Conservation (phyloP, 2,329 filamentous ascomycete species). For the Alternaria gaisen region DNA sequence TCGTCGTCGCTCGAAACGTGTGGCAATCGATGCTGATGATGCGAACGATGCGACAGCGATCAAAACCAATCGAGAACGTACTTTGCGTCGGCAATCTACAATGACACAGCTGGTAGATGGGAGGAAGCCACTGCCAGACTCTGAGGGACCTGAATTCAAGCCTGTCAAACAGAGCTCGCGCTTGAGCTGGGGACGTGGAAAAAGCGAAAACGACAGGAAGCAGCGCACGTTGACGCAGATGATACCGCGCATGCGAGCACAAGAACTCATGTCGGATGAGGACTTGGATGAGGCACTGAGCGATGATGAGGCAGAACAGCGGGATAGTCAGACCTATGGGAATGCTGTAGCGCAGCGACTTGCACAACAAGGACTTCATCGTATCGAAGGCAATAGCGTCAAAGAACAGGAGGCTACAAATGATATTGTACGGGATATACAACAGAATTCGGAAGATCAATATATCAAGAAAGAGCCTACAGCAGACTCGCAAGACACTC, state of each 20-base stretch:
- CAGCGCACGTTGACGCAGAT: constrained; percentile 50
- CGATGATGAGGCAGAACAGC: constrained; percentile 26
- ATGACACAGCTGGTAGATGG: constrained; percentile 48
- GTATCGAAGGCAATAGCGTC: not conserved
- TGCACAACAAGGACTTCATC: constrained; percentile 27
- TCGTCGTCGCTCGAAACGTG: constrained; percentile 8
- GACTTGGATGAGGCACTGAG: constrained; percentile 28
- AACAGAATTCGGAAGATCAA: not conserved
- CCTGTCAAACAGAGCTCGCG: constrained; percentile 30
- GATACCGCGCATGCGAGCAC: constrained; percentile 36
- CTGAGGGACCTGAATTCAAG: constrained; percentile 36
- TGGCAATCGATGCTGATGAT: constrained; percentile 10
- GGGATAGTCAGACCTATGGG: constrained; percentile 20
- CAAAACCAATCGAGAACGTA: constrained; percentile 13
- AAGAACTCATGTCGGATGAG: constrained; percentile 30
- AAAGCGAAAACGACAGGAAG: constrained; percentile 25
- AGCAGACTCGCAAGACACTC: not conserved
- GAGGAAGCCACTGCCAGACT: constrained; percentile 28
- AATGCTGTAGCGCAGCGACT: constrained; percentile 28
- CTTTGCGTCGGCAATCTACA: constrained; percentile 43
- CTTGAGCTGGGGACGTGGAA: constrained; percentile 31
- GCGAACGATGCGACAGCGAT: constrained; percentile 3
- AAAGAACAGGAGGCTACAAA: not conserved
- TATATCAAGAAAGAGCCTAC: not conserved
- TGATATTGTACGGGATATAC: not conserved